These are phyloP conservation scores for Tylopilus vinaceipallidus DNA, from an alignment of 768 basidiomycete genomes.

Conservation along the genomic window DNA sequence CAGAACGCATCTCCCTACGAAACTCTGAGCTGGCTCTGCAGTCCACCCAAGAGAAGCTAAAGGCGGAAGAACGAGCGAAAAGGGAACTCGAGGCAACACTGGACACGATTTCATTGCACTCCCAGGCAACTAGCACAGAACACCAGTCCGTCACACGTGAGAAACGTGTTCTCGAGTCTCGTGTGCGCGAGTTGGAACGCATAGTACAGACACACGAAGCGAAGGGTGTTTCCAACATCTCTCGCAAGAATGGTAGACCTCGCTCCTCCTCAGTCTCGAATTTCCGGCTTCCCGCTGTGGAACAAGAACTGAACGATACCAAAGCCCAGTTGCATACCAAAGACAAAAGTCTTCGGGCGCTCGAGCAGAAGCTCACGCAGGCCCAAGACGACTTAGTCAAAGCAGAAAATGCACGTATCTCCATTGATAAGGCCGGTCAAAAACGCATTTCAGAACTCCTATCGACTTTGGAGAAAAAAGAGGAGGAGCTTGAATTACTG, in stretches of 20 bases:
- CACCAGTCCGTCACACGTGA: constrained; percentile 53
- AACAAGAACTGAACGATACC: constrained; percentile 53
- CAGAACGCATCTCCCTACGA: constrained; percentile 49
- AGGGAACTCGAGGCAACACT: constrained; percentile 57
- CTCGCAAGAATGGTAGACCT: constrained; percentile 39
- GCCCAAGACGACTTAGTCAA: constrained; percentile 49
- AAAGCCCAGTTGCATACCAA: constrained; percentile 44
- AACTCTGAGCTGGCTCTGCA: constrained; percentile 52
- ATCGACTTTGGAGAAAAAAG: constrained; percentile 48
- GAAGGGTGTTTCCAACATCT: constrained; percentile 31
- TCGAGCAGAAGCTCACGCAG: constrained; percentile 48
- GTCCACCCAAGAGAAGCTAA: constrained; percentile 49
- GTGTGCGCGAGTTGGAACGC: constrained; percentile 57
- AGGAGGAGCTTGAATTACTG: constrained; percentile 55
- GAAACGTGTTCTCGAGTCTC: constrained; percentile 52
- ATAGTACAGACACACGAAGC: constrained; percentile 37
- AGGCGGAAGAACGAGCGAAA: constrained; percentile 46
- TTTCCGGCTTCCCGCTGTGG: constrained; percentile 47
- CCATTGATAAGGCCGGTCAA: constrained; percentile 46
- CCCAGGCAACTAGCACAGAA: constrained; percentile 43
- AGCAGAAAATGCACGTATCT: constrained; percentile 58
- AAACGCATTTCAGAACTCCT: constrained; percentile 45
- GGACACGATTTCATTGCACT: constrained; percentile 52
- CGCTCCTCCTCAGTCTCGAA: constrained; percentile 61
- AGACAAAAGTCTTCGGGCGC: constrained; percentile 40